Conservation (phyloP, 768 basidiomycete genomes). For the Ramaria rubella region DNA sequence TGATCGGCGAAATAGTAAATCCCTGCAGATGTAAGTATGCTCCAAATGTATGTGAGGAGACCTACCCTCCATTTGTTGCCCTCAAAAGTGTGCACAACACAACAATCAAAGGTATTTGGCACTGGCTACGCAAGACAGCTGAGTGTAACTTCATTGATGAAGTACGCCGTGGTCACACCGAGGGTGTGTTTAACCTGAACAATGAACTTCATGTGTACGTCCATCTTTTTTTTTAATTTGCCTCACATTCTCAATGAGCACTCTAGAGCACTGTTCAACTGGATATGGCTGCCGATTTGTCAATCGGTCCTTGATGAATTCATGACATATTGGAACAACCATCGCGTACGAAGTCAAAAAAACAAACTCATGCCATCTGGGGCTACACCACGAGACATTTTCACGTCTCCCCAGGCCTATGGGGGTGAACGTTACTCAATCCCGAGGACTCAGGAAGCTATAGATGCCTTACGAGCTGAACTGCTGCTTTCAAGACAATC, state of each 20-base stretch:
- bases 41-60: neutral
- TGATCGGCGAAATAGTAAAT: neutral
- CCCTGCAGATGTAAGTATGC: neutral
- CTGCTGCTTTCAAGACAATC: neutral
- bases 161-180: no score
- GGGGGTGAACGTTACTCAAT: neutral
- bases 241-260: conserved; percentile 11
- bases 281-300: conserved; percentile 28
- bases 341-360: conserved; percentile 20
- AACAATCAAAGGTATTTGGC: conserved; percentile 16
- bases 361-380: no score
- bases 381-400: no score
- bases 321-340: conserved; percentile 26
- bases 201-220: conserved; percentile 11
- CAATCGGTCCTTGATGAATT: conserved; percentile 26
- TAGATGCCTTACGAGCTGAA: no score
- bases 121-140: conserved; percentile 15
- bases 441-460: neutral
- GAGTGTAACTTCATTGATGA: no score
- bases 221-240: neutral
- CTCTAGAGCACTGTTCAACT: conserved; percentile 24
- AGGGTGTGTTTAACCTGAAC: no score
- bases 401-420: neutral
- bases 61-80: no score
- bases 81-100: conserved; percentile 17